Percentiles rank a stretch among this genome's conserved stretches.
Evolutionary conservation across 1,139 yeast species (phyloP).

Genomic region (Scheffersomyces cryptocercus): DNA sequence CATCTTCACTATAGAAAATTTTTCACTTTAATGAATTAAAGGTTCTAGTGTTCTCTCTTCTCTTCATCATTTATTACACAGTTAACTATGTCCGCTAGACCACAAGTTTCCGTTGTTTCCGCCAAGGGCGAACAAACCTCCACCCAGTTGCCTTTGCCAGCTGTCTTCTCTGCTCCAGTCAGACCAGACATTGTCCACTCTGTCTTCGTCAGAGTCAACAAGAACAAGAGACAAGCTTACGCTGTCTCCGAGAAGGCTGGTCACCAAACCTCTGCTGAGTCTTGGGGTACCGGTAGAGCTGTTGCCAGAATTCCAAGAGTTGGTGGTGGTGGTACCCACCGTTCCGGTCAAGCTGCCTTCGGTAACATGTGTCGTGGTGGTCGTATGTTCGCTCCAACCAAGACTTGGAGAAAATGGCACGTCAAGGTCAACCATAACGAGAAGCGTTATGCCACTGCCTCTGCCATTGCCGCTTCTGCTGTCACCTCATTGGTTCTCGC

Average conservation of each 20-base stretch:
- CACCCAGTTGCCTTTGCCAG: conserved; percentile 90
- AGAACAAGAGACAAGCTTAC: conserved; percentile 99
- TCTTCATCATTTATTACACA: conserved; percentile 27
- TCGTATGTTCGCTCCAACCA: conserved; percentile 99
- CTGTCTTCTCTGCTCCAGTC: conserved; percentile 99
- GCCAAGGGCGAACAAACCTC: conserved; percentile 85
- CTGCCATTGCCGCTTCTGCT: conserved; percentile 99
- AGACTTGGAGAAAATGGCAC: conserved; percentile 99
- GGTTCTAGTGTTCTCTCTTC: conserved; percentile 11
- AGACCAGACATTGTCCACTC: conserved; percentile 99
- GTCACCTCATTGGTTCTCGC: conserved; percentile 98
- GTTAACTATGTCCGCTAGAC: conserved; percentile 73
- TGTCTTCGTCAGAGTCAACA: conserved; percentile 97
- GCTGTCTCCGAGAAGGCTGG: conserved; percentile 99
- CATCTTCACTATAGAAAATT: conserved; percentile 12
- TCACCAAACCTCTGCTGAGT: conserved; percentile 99
- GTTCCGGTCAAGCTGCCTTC: conserved; percentile 99
- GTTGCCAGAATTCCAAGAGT: conserved; percentile 99
- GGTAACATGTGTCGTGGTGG: conserved; percentile 99
- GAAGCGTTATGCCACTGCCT: conserved; percentile 99
- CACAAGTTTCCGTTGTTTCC: conserved; percentile 95
- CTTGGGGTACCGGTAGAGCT: conserved; percentile 99
- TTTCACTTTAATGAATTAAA: conserved; percentile 9
- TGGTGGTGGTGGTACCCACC: conserved; percentile 99
- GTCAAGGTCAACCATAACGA: conserved; percentile 99